Conservation (phyloP, 345 rosid species). For the Reutealis trisperma region DNA sequence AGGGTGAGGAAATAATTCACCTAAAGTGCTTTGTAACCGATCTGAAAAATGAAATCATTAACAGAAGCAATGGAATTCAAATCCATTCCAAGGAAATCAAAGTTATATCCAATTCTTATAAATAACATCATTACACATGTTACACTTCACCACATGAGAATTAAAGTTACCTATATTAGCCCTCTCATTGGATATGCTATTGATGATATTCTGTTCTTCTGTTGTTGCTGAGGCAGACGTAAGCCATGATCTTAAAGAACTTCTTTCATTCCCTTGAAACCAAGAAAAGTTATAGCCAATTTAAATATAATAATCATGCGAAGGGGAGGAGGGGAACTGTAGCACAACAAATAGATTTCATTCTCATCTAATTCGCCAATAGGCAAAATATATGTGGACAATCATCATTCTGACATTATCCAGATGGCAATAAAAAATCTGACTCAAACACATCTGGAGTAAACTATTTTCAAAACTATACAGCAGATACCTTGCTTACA, state of each 20-base stretch:
- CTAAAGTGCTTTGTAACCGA: slow-evolving; percentile 31
- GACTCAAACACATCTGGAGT: not conserved
- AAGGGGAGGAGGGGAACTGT: not conserved
- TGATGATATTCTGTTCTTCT: slow-evolving; percentile 30
- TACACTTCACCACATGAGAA: not conserved
- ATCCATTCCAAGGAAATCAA: not conserved
- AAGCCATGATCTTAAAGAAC: slow-evolving; percentile 72
- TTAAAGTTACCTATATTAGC: slow-evolving; percentile 42
- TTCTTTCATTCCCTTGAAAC: slow-evolving; percentile 48
- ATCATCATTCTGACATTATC: not conserved
- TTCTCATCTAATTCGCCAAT: not conserved
- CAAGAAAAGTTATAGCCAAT: slow-evolving; percentile 9
- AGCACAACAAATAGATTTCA: not conserved
- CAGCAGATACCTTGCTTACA: slow-evolving; percentile 54
- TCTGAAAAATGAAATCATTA: slow-evolving; percentile 40
- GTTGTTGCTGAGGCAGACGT: slow-evolving; percentile 47
- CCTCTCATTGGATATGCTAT: slow-evolving; percentile 27
- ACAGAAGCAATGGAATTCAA: slow-evolving; percentile 4
- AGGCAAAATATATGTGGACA: not conserved
- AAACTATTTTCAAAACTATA: slow-evolving; percentile 19
- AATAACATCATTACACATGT: too few relatives aligned
- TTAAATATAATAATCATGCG: slow-evolving; percentile 10
- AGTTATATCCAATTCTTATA: too few relatives aligned
- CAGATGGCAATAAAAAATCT: not conserved
- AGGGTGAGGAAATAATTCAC: slow-evolving; percentile 28